Evolutionary conservation across 2,329 filamentous ascomycete genomes (phyloP), one percentile per base, ranked within the genome.

Genomic region (Phaeosphaeria sp.): DNA sequence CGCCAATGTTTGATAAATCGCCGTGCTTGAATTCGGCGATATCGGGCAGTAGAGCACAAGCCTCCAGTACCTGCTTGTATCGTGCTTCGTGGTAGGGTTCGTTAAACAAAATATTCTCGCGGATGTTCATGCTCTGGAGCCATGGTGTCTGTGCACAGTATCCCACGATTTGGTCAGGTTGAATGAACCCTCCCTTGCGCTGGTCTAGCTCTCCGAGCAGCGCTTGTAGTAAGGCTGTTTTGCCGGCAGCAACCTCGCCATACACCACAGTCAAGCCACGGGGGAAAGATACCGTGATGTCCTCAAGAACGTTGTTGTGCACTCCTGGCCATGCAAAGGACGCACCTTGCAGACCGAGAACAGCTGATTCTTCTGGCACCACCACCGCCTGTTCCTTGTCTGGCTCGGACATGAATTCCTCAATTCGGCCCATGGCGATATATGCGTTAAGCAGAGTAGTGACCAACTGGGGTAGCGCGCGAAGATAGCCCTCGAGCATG

Each of bases 341-440:
- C 4, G 90, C 91, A 25, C 86, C 78, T 2, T 83, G 79, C 47
- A 96, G 80, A 42, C 83, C 69, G 1, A 85, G 71, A 27, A 72
- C 62, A 3, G 73, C 71, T 23, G 72, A 72, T 47, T 74, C 77
- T 46, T 72, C 77, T 13, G 72, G 66, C 2, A 72, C 72, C 18
- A 77, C 72, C 2, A 80, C 78, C 2, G 75, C 74, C 25, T 84
- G 82, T 27, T 86, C 84, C 65, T 92, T 92, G 68, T 97, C 87
- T 0, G 91, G 91, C 74, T 97, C 93, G 0, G 82, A 80, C 91
- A 97, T 96, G 78, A 96, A 97, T 21, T 86, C 84, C 68, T 96
- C 90, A 20, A 97, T 92, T 63, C 93, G 89, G 9, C 85, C 87
- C 61, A 96, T 87, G 0, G 93, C 90, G 18, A 97, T 89, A n/a